Evolutionary conservation across 2,329 filamentous ascomycete genomes (phyloP), one percentile per base, ranked within the genome.

Genomic region (Fusarium nematophilum): DNA sequence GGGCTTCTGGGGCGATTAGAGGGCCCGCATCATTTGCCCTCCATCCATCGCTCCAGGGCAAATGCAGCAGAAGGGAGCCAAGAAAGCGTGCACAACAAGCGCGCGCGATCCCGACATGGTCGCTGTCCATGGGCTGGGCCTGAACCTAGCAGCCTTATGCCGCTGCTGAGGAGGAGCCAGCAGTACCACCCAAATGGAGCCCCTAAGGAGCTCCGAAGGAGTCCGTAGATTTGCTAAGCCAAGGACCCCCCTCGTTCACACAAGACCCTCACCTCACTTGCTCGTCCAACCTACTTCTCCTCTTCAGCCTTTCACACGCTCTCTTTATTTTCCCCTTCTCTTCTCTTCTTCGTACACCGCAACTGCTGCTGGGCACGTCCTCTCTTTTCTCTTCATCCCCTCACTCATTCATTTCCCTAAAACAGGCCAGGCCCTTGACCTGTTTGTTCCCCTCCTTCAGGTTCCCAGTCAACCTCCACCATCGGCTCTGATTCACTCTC

Each of bases 321-420:
- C 47, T 60, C 51, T 53, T 62, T 57, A 44, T 40, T 50, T 44
- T 53, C n/a, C n/a, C n/a, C n/a, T n/a, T 47, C 9, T 37, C 31
- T 42, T 49, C 38, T 44, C 14, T 46, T 39, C 29, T 44, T 59
- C 52, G 57, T 61, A 61, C 58, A 58, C 59, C 51, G 38, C 55
- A 59, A 58, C 59, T 64, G 58, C 64, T 71, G 74, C 72, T 74
- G 70, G 71, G 70, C 73, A 75, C 68, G 64, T 75, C 67, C 73
- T 70, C 62, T 74, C 72, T 53, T 74, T 39, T 67, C 53, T 36
- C 64, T 62, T 62, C 50, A 7, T 36, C 26, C 26, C n/a, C 10
- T 14, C 40, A 44, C 29, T 48, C 50, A 49, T 53, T 67, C 68
- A 57, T 55, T 62, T 58, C 53, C 56, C 46, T 36, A 44, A 53